phyloP scores from a whole-genome alignment of 192 early-diverging fungal genomes.

The Funneliformis geosporum region DNA sequence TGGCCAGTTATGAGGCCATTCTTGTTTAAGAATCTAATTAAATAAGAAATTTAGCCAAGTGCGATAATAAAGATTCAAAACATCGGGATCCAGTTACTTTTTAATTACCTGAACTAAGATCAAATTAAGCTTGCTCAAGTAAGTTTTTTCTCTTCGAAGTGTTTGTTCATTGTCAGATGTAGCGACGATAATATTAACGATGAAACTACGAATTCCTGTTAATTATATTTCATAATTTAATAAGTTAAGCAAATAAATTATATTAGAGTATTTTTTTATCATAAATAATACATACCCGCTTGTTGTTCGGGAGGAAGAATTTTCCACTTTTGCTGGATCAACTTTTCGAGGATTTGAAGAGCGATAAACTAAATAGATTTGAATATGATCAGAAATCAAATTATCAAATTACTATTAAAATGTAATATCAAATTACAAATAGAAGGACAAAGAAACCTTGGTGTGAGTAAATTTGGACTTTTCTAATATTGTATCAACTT shows the following conservation, averaged over 20 bases:
- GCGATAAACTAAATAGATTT: slow-evolving; percentile 77
- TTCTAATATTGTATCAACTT: slow-evolving; percentile 91
- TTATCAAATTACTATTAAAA: too few species aligned
- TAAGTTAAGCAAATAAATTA: not conserved
- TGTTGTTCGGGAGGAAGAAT: slow-evolving; percentile 44
- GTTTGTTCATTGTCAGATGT: slow-evolving; percentile 84
- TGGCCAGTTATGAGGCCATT: slow-evolving; percentile 99
- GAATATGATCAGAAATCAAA: not conserved
- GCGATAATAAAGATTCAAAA: not conserved
- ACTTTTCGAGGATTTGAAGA: slow-evolving; percentile 88
- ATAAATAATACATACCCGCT: slow-evolving; percentile 28
- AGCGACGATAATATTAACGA: slow-evolving; percentile 91
- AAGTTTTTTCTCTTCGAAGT: slow-evolving; percentile 73
- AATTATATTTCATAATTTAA: slow-evolving; percentile 5
- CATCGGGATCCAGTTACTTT: too few species aligned
- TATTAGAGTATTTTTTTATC: not conserved
- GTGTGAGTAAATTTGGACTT: slow-evolving; percentile 74
- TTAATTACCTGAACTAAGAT: slow-evolving; percentile 87
- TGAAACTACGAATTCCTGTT: slow-evolving; percentile 91
- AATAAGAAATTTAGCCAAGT: not conserved
- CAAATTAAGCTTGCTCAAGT: slow-evolving; percentile 93
- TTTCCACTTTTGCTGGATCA: slow-evolving; percentile 98
- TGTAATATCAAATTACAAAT: too few species aligned
- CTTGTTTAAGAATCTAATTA: slow-evolving; percentile 93
- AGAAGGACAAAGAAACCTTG: slow-evolving; percentile 84